Base-by-base conservation (phyloP, 2,329 filamentous ascomycete species). In the Metarhizium brunneum region DNA sequence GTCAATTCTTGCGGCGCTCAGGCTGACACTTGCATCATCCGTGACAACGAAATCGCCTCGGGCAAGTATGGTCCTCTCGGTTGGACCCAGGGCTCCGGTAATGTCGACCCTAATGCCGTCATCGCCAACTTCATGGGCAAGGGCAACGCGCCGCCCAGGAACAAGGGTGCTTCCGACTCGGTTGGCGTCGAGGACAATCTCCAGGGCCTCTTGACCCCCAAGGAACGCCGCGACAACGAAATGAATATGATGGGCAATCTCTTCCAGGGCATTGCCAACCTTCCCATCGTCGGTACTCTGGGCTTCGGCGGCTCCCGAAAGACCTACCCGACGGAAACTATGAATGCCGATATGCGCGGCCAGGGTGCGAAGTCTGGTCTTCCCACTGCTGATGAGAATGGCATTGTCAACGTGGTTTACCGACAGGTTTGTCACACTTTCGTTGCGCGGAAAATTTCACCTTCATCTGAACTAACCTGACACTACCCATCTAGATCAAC, bases 21-120 rank as follows among this genome's bases (percentile, higher is more conserved):
- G 67, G 81, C 78, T 56, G 84, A 87, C 64, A 87, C 85, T 20
- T 76, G 83, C 67, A 85, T 87, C 73, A 86, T 87, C 69, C 81
- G 83, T 47, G 69, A 79, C 58, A 68, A 71, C 11, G 84, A 87
- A 71, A 75, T 87, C 57, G 71, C 72, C 43, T 76, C 72, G 50
- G 73, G 71, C 63, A 74, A 77, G 61, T 64, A 61, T 35, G 81
- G 80, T 38, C 76, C 84, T 54, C 76, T 87, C 18, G 85, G 85
- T 62, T 79, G 82, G 60, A 87, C 84, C 53, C 68, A 80, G 64
- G 79, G 75, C 57, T 78, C 76, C 53, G 82, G 83, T 11, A 75
- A 79, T 55, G 76, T 86, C 58, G 74, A 83, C 58, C 77, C 83
- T 25, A 72, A 73, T 30, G 72, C 72, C 62, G 82, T 83, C 70